Conservation (phyloP, 2,329 filamentous ascomycete species). For the Phialophora expanda region DNA sequence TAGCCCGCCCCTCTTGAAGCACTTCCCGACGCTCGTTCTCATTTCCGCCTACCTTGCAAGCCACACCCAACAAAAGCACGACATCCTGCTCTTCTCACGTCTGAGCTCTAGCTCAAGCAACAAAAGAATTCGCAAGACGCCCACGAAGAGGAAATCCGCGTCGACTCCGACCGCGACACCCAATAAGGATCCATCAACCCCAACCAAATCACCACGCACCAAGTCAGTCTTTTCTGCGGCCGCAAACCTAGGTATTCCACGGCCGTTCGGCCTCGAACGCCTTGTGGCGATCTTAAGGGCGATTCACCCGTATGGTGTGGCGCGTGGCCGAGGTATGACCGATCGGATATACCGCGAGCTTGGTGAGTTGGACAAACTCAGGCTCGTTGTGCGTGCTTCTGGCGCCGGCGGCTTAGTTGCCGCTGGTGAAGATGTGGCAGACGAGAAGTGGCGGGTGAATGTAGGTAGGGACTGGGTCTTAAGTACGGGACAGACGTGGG, state of each 20-base stretch:
- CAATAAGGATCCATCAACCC: slow-evolving; percentile 35
- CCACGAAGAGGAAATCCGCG: slow-evolving; percentile 39
- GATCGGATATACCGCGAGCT: slow-evolving; percentile 54
- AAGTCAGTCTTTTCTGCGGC: slow-evolving; percentile 27
- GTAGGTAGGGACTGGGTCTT: slow-evolving; percentile 55
- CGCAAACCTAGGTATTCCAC: slow-evolving; percentile 23
- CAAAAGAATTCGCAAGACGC: slow-evolving; percentile 49
- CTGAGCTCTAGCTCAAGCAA: slow-evolving; percentile 52
- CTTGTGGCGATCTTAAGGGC: slow-evolving; percentile 56
- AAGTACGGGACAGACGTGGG: slow-evolving; percentile 48
- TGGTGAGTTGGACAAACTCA: slow-evolving; percentile 53
- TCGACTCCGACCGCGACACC: slow-evolving; percentile 19
- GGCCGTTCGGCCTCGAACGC: slow-evolving; percentile 53
- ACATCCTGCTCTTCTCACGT: slow-evolving; percentile 58
- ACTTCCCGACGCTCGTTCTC: slow-evolving; percentile 54
- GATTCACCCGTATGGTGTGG: slow-evolving; percentile 52
- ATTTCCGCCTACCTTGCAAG: slow-evolving; percentile 56
- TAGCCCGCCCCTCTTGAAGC: slow-evolving; percentile 45
- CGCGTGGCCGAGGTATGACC: slow-evolving; percentile 45
- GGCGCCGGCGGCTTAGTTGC: slow-evolving; percentile 36
- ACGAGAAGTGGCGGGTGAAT: slow-evolving; percentile 56
- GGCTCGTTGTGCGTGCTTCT: slow-evolving; percentile 53
- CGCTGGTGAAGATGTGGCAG: slow-evolving; percentile 47
- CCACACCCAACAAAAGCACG: slow-evolving; percentile 53
- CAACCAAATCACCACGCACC: slow-evolving; percentile 41